Base-by-base conservation (phyloP, 73 alveolate species). In the Tetrahymena borealis region DNA sequence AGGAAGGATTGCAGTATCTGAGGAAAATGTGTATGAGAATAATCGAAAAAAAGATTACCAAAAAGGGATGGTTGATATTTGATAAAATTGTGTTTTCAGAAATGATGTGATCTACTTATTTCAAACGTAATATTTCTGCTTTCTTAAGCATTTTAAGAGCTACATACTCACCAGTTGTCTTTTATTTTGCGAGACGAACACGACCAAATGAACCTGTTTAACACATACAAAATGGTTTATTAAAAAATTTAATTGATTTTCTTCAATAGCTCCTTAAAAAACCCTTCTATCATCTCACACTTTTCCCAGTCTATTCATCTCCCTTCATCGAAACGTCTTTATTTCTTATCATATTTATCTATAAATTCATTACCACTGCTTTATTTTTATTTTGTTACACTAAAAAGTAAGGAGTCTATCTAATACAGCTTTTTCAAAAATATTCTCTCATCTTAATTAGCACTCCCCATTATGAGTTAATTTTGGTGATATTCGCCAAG, bases 181-280 rank as follows among this genome's bases (percentile, higher is more conserved):
- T 96, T 91, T 94, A 95, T 93, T 95, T 96, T 60, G 96, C 97
- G 41, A 98, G 95, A n/a, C 98, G 94, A 18, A 97, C 99, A 39
- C 99, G 95, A 15, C 99, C 99, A 90, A 97, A 98, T 32, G 99
- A 96, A 38, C 99, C 99, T 91, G 99, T 96, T 94, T 99, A 60
- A 24, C 32, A 60, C 1, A 60, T 20, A n/a, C n/a, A 60, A 42
- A 60, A 18, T 24, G n/a, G 33, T 60, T 60, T 24, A 60, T 18
- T 0, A 20, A 3, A 13, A 1, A 5, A 3, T 60, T 18, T 60
- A 0, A 60, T 60, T 24, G 1, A 0, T 60, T 24, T 60, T 60
- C 28, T 16, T n/a, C 35, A 13, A 1, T 60, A 4, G 5, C 38
- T 60, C 36, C 3, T 60, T 60, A 3, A 60, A 60, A 60, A 60